These are phyloP conservation scores for Boletus albobrunnescens DNA, from an alignment of 1,284 basidiomycete genomes.

Conservation along the genomic window DNA sequence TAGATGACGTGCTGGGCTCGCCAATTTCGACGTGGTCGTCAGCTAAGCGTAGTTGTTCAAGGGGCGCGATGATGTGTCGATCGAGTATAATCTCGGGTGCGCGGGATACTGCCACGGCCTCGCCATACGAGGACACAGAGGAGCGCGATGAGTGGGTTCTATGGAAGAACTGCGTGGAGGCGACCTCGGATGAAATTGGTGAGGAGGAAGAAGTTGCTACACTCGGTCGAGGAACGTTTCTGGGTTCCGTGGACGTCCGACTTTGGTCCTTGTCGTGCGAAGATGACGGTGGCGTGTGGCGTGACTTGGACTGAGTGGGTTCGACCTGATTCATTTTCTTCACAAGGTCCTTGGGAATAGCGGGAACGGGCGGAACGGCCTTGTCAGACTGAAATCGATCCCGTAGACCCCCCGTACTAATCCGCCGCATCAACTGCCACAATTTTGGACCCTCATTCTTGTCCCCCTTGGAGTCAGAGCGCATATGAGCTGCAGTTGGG, in stretches of 20 bases:
- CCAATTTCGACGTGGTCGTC: slow-evolving; percentile 12
- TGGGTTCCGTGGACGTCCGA: slow-evolving; percentile 9
- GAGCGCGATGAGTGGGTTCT: slow-evolving; percentile 47
- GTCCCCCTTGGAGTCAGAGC: slow-evolving; percentile 11
- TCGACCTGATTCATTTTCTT: slow-evolving; percentile 8
- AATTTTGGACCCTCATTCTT: slow-evolving; percentile 40
- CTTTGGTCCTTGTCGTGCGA: slow-evolving; percentile 8
- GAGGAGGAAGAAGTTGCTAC: slow-evolving; percentile 52
- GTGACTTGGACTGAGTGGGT: slow-evolving; percentile 14
- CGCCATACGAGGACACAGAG: slow-evolving; percentile 55
- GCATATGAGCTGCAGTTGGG: slow-evolving; percentile 1
- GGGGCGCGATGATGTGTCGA: slow-evolving; percentile 51
- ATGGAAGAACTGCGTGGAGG: slow-evolving; percentile 50
- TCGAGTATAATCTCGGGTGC: slow-evolving; percentile 31
- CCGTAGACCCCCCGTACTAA: slow-evolving; percentile 59
- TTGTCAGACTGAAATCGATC: slow-evolving; percentile 46
- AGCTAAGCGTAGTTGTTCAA: slow-evolving; percentile 41
- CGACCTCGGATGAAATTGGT: slow-evolving; percentile 51
- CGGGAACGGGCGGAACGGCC: slow-evolving; percentile 57
- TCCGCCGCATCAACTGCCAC: slow-evolving; percentile 66
- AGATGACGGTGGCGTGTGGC: background rate
- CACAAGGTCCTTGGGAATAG: slow-evolving; percentile 45
- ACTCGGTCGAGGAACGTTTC: slow-evolving; percentile 34
- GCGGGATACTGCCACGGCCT: slow-evolving; percentile 37
- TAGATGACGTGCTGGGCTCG: background rate